Conservation (phyloP, 306 rosid genomes). For the Vigna radiata region DNA sequence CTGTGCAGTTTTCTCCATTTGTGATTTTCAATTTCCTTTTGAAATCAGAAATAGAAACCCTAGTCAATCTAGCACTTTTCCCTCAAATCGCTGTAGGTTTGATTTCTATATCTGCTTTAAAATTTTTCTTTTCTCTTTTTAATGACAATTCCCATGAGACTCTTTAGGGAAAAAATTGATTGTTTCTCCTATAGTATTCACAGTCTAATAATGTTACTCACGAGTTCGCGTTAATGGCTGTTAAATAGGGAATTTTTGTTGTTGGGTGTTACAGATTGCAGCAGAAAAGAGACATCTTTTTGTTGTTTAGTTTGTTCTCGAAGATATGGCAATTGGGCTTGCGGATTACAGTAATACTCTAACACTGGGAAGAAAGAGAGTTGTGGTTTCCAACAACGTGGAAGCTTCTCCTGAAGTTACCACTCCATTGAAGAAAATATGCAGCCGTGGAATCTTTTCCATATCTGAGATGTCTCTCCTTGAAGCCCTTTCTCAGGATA, state of each 20-base stretch:
- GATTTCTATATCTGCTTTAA: not conserved
- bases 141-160: not conserved
- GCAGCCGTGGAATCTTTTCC: conserved; percentile 36
- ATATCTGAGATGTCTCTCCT: conserved; percentile 49
- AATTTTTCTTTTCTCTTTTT: conserved; percentile 5
- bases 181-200: not conserved
- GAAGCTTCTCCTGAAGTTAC: conserved; percentile 41
- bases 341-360: conserved; percentile 45
- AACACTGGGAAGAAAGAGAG: conserved; percentile 65
- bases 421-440: conserved; percentile 57
- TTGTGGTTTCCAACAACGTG: conserved; percentile 45
- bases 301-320: not conserved
- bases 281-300: not conserved
- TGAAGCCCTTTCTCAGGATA: conserved; percentile 72
- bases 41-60: conserved; percentile 4
- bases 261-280: conserved; percentile 20
- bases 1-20: not conserved
- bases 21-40: not conserved
- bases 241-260: not conserved
- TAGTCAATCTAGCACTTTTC: not conserved
- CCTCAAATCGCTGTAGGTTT: not conserved
- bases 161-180: conserved; percentile 31
- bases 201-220: not conserved
- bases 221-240: not conserved
- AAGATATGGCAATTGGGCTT: conserved; percentile 45